Evolutionary conservation across 148 eudicot species (phyloP).

Genomic region (Amaranthus cruentus): DNA sequence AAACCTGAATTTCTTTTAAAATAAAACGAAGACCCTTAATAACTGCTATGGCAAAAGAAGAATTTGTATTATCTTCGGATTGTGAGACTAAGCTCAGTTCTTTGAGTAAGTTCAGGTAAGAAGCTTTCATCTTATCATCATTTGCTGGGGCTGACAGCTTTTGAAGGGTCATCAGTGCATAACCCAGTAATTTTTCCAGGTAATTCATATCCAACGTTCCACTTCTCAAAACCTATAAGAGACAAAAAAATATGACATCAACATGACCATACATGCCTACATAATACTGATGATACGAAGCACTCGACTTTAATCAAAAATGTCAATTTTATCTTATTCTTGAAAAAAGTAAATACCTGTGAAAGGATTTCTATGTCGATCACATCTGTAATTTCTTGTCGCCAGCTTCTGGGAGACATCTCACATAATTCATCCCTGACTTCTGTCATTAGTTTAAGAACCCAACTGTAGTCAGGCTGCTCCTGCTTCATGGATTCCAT

Average conservation of each 20-base stretch:
- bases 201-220: constrained; percentile 65
- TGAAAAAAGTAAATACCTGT: constrained; percentile 44
- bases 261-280: not conserved
- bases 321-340: not conserved
- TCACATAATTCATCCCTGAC: constrained; percentile 84
- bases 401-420: constrained; percentile 85
- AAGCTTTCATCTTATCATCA: constrained; percentile 58
- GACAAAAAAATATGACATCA: constrained; percentile 6
- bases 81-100: constrained; percentile 60
- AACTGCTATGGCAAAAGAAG: constrained; percentile 50
- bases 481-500: constrained; percentile 66
- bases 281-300: not conserved
- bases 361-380: constrained; percentile 72
- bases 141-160: constrained; percentile 85
- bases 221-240: constrained; percentile 49
- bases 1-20: constrained; percentile 79
- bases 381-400: constrained; percentile 57
- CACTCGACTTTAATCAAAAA: not conserved
- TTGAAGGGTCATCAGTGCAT: constrained; percentile 60
- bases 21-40: constrained; percentile 84
- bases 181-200: constrained; percentile 71
- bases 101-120: constrained; percentile 49
- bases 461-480: constrained; percentile 64
- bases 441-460: constrained; percentile 77
- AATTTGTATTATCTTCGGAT: constrained; percentile 35